Evolutionary conservation across 768 basidiomycete species (phyloP), one percentile per base, ranked within the genome.

Genomic region (Gymnopilus dilepis): DNA sequence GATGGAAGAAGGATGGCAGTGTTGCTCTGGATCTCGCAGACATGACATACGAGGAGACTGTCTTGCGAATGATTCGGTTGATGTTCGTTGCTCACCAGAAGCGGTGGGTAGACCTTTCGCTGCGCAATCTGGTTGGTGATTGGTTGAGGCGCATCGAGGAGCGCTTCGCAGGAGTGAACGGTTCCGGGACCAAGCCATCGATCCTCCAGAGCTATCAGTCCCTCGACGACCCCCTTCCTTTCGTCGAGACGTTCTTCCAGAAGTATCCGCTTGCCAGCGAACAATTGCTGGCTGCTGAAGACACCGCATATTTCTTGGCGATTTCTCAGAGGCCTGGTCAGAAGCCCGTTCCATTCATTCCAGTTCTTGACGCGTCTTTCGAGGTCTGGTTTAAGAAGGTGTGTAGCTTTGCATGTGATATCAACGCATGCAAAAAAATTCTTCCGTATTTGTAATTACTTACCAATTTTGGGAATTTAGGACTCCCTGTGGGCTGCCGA

Each of bases 361-460:
- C 97, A 4, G 89, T 99, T 30, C 85, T 99, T 54, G 96, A 98
- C 73, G 87, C 89, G 21, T 88, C 77, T 66, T 99, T 99, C 71
- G 94, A 96, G 73, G 95, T 99, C 54, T 99, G 97, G 97, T 99
- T 99, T 82, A 99, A 99, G 85, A 99, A 99, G 90, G 94, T 92
- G 62, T 40, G 82, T 64, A 42, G 34, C 30, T 28, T 34, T 12
- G 8, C 63, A 60, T 68, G 65, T 67, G 62, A 68, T 67, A 51
- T 67, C 34, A 26, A 8, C 19, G 26, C 60, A 51, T 52, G 34
- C 34, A 37, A 24, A 62, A 58, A 33, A 53, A 59, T 58, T 47
- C 34, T 52, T 63, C 22, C 31, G 24, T 41, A 33, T 56, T 63
- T 45, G 13, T 38, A 34, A 47, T 34, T 40, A 59, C 24, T 42